Evolutionary conservation across 345 rosid species (phyloP).

Genomic region (Lepidium didymum): DNA sequence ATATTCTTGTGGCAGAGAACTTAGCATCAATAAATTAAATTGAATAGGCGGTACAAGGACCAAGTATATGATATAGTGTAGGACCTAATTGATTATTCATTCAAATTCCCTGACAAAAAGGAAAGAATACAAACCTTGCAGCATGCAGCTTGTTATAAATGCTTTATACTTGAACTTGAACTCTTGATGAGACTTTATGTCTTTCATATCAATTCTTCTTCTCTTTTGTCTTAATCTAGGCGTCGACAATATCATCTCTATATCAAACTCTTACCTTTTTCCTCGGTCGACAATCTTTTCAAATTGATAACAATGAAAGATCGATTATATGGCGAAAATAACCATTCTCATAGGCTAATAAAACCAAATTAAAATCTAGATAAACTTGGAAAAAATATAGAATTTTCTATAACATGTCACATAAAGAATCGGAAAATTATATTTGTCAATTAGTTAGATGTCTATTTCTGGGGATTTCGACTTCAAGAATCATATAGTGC

Average conservation of each 20-base stretch:
- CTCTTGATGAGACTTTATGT: slow-evolving; percentile 1
- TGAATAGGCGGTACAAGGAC: slow-evolving; percentile 16
- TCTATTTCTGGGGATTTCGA: too few species aligned
- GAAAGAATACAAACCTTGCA: slow-evolving; percentile 29
- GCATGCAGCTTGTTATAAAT: slow-evolving; percentile 23
- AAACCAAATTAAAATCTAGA: background rate
- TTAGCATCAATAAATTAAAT: background rate
- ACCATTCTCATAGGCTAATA: background rate
- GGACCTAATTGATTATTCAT: slow-evolving; percentile 12
- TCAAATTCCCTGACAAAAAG: slow-evolving; percentile 23
- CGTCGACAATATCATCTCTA: background rate
- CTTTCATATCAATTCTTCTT: slow-evolving; percentile 7
- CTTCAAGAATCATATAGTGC: too few species aligned
- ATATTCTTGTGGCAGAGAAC: slow-evolving; percentile 14
- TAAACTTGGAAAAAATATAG: background rate
- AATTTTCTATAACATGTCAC: too few species aligned
- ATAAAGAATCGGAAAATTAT: too few species aligned
- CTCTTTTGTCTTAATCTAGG: slow-evolving; percentile 17
- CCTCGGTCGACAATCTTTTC: background rate
- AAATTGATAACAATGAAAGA: background rate
- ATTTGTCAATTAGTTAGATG: too few species aligned
- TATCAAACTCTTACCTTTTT: slow-evolving; percentile 4
- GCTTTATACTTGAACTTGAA: slow-evolving; percentile 19
- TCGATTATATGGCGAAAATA: background rate
- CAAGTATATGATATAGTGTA: slow-evolving; percentile 29